A percentile compares a stretch with the other conserved stretches of the same genome.
Conservation (phyloP, 2,329 filamentous ascomycete genomes). For the Epichloe gansuensis region DNA sequence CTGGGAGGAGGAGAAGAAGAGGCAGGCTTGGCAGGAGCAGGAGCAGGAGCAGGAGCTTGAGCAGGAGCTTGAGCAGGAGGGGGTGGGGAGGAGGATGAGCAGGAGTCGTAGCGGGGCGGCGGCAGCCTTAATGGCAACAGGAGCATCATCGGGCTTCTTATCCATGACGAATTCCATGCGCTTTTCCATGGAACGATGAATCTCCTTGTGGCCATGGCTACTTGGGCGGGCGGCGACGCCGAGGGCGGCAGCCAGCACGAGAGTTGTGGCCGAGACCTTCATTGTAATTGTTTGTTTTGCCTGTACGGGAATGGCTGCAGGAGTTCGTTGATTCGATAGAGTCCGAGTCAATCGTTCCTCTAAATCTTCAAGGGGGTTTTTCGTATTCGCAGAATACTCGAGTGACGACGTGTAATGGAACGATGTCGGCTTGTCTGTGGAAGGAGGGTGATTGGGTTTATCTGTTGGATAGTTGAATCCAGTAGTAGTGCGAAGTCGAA, state of each 20-base stretch:
- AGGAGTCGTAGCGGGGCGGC: not conserved
- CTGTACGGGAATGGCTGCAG: not conserved
- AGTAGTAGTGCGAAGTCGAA: not conserved
- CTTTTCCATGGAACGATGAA: slow-evolving; percentile 19
- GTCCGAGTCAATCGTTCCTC: slow-evolving; percentile 4
- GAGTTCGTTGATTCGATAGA: not conserved
- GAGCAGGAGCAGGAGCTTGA: not conserved
- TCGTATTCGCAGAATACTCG: slow-evolving; percentile 10
- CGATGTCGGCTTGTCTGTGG: not conserved
- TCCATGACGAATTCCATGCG: slow-evolving; percentile 23
- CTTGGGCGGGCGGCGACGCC: slow-evolving; percentile 31
- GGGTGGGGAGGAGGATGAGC: not conserved
- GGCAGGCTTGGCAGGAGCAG: slow-evolving; percentile 1
- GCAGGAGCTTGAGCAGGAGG: not conserved
- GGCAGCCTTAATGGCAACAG: slow-evolving; percentile 7
- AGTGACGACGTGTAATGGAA: not conserved
- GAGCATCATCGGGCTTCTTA: slow-evolving; percentile 20
- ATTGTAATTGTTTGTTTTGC: slow-evolving; percentile 17
- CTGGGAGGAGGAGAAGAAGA: slow-evolving; percentile 6
- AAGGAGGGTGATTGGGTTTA: slow-evolving; percentile 6
- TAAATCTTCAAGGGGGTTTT: not conserved
- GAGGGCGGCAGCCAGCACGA: slow-evolving; percentile 28
- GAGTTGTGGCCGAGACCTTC: slow-evolving; percentile 28
- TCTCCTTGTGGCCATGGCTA: slow-evolving; percentile 23
- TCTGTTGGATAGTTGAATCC: not conserved